Evolutionary conservation across 116 monocot species (phyloP).

Genomic region (Papilionanthe hybrid): DNA sequence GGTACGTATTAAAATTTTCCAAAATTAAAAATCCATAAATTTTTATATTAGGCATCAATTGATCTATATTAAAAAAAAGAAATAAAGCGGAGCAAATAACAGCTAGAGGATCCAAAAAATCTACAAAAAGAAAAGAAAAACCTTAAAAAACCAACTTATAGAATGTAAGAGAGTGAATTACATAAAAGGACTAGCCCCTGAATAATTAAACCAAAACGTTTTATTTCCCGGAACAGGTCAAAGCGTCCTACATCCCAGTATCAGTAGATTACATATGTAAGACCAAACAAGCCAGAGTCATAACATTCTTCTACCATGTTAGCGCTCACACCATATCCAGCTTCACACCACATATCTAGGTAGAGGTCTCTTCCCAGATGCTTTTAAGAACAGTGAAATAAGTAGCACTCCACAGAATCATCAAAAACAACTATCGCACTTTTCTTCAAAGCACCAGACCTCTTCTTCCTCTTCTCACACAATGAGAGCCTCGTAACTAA

Average conservation of each 20-base stretch:
- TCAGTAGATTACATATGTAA: not conserved
- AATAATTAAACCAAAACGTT: not conserved
- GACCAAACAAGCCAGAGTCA: not conserved
- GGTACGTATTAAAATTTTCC: too few species aligned
- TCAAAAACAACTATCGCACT: constrained; percentile 5
- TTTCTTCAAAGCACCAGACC: not conserved
- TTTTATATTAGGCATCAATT: not conserved
- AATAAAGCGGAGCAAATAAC: not conserved
- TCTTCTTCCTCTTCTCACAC: not conserved
- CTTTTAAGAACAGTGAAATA: constrained; percentile 1
- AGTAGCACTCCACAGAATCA: not conserved
- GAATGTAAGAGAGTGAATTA: not conserved
- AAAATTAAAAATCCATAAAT: constrained; percentile 4
- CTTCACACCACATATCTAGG: not conserved
- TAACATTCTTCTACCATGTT: not conserved
- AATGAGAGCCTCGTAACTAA: not conserved
- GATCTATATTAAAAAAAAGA: not conserved
- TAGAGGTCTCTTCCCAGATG: not conserved
- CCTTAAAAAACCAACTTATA: not conserved
- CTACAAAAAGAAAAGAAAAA: not conserved
- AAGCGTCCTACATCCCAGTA: too few species aligned
- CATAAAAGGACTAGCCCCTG: not conserved
- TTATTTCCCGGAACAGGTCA: not conserved
- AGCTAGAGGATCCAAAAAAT: not conserved
- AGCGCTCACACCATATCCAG: not conserved